These are phyloP conservation scores for Gnomoniopsis sp. DNA, from an alignment of 2,329 filamentous ascomycete genomes.

Conservation along the genomic window DNA sequence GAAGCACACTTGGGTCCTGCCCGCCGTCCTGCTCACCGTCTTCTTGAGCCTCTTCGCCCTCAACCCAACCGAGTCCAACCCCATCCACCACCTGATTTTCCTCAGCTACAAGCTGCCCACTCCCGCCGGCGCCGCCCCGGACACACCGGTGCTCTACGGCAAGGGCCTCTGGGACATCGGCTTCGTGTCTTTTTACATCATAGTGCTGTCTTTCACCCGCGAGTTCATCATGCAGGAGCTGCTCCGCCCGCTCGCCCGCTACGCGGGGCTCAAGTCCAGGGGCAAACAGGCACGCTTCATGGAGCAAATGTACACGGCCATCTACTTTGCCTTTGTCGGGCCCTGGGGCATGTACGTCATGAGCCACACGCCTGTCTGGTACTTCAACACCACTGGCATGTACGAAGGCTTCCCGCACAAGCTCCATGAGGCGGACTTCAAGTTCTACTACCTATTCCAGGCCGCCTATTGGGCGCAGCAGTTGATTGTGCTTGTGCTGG, in stretches of 20 bases:
- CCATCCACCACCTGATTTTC: constrained; percentile 78
- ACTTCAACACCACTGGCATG: constrained; percentile 89
- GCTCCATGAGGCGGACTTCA: constrained; percentile 76
- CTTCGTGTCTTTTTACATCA: constrained; percentile 84
- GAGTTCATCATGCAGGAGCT: constrained; percentile 95
- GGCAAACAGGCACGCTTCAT: constrained; percentile 88
- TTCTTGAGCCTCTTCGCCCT: constrained; percentile 68
- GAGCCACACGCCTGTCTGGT: constrained; percentile 88
- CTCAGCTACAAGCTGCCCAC: constrained; percentile 76
- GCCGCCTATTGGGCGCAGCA: constrained; percentile 96
- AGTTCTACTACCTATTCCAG: constrained; percentile 94
- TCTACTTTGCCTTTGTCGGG: constrained; percentile 83
- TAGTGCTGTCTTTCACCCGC: constrained; percentile 88
- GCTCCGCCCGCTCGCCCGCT: constrained; percentile 71
- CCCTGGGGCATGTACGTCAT: constrained; percentile 88
- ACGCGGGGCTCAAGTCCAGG: constrained; percentile 65
- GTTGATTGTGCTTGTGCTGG: constrained; percentile 79
- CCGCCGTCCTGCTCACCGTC: constrained; percentile 63
- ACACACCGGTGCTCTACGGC: constrained; percentile 66
- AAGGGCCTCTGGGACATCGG: constrained; percentile 85
- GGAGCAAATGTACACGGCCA: constrained; percentile 91
- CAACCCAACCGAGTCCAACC: constrained; percentile 76
- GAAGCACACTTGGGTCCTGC: constrained; percentile 62
- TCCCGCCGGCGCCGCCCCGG: constrained; percentile 34
- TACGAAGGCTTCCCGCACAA: constrained; percentile 85